Base-by-base conservation (phyloP, 257 asterid genomes). In the Gardenia jasminoides region DNA sequence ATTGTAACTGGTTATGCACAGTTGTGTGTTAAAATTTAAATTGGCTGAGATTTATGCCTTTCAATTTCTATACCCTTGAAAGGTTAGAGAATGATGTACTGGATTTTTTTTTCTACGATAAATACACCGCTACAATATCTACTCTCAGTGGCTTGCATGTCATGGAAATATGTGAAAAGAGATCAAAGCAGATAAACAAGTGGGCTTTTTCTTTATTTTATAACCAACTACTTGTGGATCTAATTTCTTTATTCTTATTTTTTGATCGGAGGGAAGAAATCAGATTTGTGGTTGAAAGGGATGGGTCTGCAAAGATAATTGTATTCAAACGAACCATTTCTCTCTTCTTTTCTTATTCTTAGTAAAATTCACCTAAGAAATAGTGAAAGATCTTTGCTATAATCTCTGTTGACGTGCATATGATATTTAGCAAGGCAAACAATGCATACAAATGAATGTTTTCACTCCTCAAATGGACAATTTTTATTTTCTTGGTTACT, bases 261-360 rank as follows among this genome's bases (percentile, higher is more conserved):
- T 73, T 83, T 84, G 41, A 72, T 52, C 89, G 93, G 99, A 93
- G 97, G 87, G 99, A 95, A 86, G 99, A 95, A 88, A 91, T 95
- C 54, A 87, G 99, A 82, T 88, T 77, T 80, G 93, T 95, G 99
- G 88, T 91, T 80, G 99, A 95, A 87, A 90, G 94, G 87, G 98
- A 95, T 85, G 98, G 99, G 78, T 93, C 99, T 39, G 98, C 99
- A 59, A 95, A 95, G 88, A 98, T 91, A 66, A 90, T 95, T 77
- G 97, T 95, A n/a, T n/a, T n/a, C n/a, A n/a, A n/a, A n/a, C n/a
- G n/a, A n/a, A n/a, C n/a, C n/a, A n/a, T n/a, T n/a, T n/a, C n/a
- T n/a, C n/a, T n/a, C n/a, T n/a, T n/a, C n/a, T n/a, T n/a, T n/a
- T n/a, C n/a, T n/a, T n/a, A n/a, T n/a, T n/a, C n/a, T n/a, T n/a